Base-by-base conservation (phyloP, 108 stramenopile species). In the Nannochloropsis granulata region DNA sequence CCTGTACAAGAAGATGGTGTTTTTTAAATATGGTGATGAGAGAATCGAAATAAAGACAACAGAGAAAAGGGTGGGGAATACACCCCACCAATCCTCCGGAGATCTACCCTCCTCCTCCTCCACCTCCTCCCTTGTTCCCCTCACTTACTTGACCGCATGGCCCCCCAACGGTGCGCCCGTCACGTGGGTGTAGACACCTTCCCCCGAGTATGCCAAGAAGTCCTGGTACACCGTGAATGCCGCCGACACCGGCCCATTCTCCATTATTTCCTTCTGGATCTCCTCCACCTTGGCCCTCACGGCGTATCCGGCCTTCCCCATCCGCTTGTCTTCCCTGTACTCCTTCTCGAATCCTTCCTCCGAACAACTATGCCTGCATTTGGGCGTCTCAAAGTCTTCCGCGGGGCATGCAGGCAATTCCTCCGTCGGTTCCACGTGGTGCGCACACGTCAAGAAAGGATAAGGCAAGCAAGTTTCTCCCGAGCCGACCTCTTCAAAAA, bases 141-240 rank as follows among this genome's bases (percentile, higher is more conserved):
- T 34, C 16, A 11, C 56, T 71, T 71, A 71, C 56, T 71, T 71
- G 56, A 71, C 56, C 16, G 56, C 56, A 71, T 71, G 56, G 19
- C 85, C 85, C 26, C 85, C 85, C 19, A 85, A 34, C 25, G 25
- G 80, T 24, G 44, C 45, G 23, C 90, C 89, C 13, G 85, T 43
- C 11, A 78, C 82, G 42, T 86, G 82, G 13, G 21, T 44, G 44
- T 90, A 91, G 8, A 89, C 90, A 25, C 92, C 91, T n/a, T 71
- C 56, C 10, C 86, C 88, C 25, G 84, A 79, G 84, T 92, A 92
- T n/a, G 90, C 82, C 44, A 90, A 84, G 82, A 92, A 92, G 90
- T 91, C 91, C 42, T 90, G 80, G 82, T 92, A 91, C 13, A 92
- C 92, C 25, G 90, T 86, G 83, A 92, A 90, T 26, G 91, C 87